A percentile compares a stretch with the other conserved stretches of the same genome.
phyloP scores from a whole-genome alignment of 2,329 filamentous ascomycete species.

The Ascochyta lentis region DNA sequence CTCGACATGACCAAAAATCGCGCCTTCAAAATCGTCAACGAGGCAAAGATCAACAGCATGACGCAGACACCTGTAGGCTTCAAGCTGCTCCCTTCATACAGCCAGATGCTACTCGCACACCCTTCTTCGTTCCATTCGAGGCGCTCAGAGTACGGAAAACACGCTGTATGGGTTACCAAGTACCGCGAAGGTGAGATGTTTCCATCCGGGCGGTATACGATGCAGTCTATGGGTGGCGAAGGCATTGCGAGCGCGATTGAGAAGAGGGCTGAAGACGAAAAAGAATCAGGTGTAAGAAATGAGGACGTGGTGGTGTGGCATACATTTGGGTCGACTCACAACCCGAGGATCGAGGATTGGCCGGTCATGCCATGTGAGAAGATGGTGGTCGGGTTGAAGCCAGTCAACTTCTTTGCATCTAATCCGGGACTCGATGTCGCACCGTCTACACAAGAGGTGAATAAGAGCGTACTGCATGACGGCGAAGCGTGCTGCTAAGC shows the following conservation, averaged over 20 bases:
- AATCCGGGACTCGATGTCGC: slow-evolving; percentile 37
- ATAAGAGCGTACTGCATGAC: slow-evolving; percentile 29
- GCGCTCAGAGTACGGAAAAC: slow-evolving; percentile 33
- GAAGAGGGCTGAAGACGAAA: neutral
- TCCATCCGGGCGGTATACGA: slow-evolving; percentile 32
- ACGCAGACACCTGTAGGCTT: slow-evolving; percentile 60
- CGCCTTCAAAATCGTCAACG: slow-evolving; percentile 59
- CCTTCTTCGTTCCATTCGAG: slow-evolving; percentile 27
- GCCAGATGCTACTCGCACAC: slow-evolving; percentile 36
- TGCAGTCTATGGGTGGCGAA: slow-evolving; percentile 36
- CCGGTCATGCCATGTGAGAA: slow-evolving; percentile 42
- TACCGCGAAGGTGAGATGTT: slow-evolving; percentile 36
- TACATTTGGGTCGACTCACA: slow-evolving; percentile 39
- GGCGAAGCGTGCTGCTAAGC: neutral
- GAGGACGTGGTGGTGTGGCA: slow-evolving; percentile 41
- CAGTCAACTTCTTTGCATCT: slow-evolving; percentile 32
- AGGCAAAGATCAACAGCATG: slow-evolving; percentile 54
- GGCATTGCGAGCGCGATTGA: slow-evolving; percentile 24
- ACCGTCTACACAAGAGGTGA: slow-evolving; percentile 25
- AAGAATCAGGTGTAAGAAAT: slow-evolving; percentile 15
- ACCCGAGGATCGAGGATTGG: slow-evolving; percentile 40
- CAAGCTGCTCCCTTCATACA: slow-evolving; percentile 53
- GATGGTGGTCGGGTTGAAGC: slow-evolving; percentile 33
- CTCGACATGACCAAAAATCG: slow-evolving; percentile 39
- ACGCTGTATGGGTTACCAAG: slow-evolving; percentile 38